Conservation (phyloP, 768 basidiomycete species). For the Leccinum rimulosum region DNA sequence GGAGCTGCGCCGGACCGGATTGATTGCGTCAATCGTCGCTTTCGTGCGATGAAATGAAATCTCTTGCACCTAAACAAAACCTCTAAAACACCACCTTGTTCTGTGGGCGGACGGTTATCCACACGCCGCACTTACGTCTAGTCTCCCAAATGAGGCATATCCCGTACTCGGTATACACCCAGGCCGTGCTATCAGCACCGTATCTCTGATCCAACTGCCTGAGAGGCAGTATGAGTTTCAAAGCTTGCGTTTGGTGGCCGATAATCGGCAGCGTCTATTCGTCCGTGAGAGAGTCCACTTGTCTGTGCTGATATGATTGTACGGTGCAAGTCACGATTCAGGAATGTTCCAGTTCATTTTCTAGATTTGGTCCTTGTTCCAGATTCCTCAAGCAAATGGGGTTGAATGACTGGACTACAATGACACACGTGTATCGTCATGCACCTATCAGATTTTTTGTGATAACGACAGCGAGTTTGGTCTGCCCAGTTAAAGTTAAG, state of each 20-base stretch:
- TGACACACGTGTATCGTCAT: conserved; percentile 26
- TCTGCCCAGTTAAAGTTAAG: conserved; percentile 7
- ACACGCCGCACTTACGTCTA: background rate
- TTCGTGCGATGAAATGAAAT: conserved; percentile 6
- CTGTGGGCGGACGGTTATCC: background rate
- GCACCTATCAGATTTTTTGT: conserved; percentile 2
- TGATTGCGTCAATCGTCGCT: conserved; percentile 16
- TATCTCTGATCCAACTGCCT: conserved; percentile 19
- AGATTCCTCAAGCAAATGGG: conserved; percentile 17
- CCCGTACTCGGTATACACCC: conserved; percentile 6
- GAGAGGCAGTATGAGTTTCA: conserved; percentile 26
- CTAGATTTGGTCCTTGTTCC: conserved; percentile 21
- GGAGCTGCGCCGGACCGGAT: conserved; percentile 9
- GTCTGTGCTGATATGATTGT: conserved; percentile 19
- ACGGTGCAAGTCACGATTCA: conserved; percentile 25
- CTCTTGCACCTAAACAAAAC: background rate
- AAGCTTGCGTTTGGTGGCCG: conserved; percentile 17
- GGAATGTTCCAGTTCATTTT: conserved; percentile 19
- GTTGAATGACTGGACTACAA: conserved; percentile 5
- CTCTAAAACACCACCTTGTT: background rate
- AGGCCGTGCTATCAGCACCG: conserved; percentile 18
- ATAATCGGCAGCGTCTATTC: conserved; percentile 21
- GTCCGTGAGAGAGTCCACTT: conserved; percentile 24
- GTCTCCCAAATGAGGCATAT: conserved; percentile 3
- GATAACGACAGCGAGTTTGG: conserved; percentile 8